A percentile compares a stretch with the other conserved stretches of the same genome.
Conservation (phyloP, 177 flowering plant species). For the Vitis hybrid region DNA sequence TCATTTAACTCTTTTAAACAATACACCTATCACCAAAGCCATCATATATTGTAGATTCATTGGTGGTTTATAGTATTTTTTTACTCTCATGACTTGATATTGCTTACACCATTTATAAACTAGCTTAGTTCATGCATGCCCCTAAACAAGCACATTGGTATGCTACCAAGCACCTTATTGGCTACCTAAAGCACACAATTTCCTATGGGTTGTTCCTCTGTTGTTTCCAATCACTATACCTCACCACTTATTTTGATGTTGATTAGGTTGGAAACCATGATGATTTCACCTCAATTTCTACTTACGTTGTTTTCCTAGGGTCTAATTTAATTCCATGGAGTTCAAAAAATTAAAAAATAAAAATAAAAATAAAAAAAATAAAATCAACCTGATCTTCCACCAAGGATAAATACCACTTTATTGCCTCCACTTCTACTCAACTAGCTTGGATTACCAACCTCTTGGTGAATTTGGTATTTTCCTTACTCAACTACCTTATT, state of each 20-base stretch:
- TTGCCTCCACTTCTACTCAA: not conserved
- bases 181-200: constrained; percentile 1
- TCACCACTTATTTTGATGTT: not conserved
- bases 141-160: not conserved
- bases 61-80: not conserved
- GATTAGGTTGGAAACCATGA: not conserved
- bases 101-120: not conserved
- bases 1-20: not conserved
- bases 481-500: not conserved
- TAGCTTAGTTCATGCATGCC: constrained; percentile 5
- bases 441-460: not conserved
- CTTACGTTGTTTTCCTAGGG: not conserved
- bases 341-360: not conserved
- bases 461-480: not conserved
- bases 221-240: not conserved
- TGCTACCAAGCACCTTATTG: not conserved
- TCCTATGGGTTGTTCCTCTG: not conserved
- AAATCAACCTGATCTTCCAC: not conserved
- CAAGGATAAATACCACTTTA: not conserved
- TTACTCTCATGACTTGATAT: not conserved
- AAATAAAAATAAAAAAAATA: not conserved
- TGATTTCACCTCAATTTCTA: not conserved
- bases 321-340: not conserved
- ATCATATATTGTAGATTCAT: not conserved
- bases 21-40: not conserved